These are phyloP conservation scores for Akebia trifoliata DNA, from an alignment of 164 flowering plant species.

Conservation along the genomic window DNA sequence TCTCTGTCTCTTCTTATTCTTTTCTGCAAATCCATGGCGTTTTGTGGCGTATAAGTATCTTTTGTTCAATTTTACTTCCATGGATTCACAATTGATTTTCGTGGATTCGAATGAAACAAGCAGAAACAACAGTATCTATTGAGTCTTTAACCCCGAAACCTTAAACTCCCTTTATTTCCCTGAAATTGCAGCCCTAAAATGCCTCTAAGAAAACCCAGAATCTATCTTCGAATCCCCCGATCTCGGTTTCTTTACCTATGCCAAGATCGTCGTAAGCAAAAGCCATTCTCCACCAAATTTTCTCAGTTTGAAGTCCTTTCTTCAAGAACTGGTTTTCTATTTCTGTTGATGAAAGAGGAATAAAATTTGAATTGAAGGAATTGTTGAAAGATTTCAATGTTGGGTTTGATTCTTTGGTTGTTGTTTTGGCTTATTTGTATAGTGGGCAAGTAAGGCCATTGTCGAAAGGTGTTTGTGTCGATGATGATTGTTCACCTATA, in stretches of 20 bases:
- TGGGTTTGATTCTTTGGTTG: conserved; percentile 46
- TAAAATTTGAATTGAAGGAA: conserved; percentile 49
- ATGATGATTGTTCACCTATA: conserved; percentile 51
- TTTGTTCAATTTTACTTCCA: neutral
- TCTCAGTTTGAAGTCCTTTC: conserved; percentile 50
- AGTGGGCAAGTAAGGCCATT: conserved; percentile 45
- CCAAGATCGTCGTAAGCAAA: conserved; percentile 30
- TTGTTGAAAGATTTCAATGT: conserved; percentile 46
- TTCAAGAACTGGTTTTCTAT: conserved; percentile 38
- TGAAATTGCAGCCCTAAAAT: conserved; percentile 34
- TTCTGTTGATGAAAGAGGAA: conserved; percentile 15
- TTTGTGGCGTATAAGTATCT: neutral
- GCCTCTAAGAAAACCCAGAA: conserved; percentile 44
- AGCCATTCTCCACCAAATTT: conserved; percentile 56
- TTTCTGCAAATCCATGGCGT: conserved; percentile 2
- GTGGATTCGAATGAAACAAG: conserved; percentile 63
- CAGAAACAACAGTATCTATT: conserved; percentile 37
- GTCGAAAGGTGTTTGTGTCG: conserved; percentile 55
- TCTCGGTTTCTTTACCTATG: conserved; percentile 48
- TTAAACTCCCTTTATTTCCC: conserved; percentile 20
- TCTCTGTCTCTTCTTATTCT: neutral
- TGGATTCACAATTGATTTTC: conserved; percentile 26
- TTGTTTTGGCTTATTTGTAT: conserved; percentile 61
- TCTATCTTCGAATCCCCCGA: conserved; percentile 33
- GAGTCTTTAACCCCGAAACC: conserved; percentile 19